Base-by-base conservation (phyloP, 345 rosid species). In the Anastatica hierochuntica region DNA sequence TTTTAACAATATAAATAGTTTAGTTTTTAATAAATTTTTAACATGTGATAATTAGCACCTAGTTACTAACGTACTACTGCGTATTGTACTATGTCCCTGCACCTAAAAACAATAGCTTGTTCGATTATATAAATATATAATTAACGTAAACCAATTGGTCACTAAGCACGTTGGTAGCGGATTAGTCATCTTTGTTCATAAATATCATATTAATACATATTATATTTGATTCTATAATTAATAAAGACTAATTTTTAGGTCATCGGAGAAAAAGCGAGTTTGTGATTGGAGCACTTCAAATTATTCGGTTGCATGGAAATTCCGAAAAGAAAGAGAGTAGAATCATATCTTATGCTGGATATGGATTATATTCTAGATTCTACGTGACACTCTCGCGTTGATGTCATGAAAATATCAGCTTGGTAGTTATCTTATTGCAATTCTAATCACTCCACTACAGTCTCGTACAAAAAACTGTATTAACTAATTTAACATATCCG, bases 261-360 rank as follows among this genome's bases (percentile, higher is more conserved):
- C 26, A 11, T 4, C 9, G 44, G 49, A 38, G 36, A 17, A 47
- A 53, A 67, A 59, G 55, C 39, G 44, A 67, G 56, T 60, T 59
- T 46, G 56, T 67, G 66, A 53, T 67, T 67, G 71, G 66, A 46
- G 71, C 62, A 67, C 71, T 53, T 59, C 66, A 53, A 13, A 38
- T 67, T 53, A 67, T 66, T 58, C 71, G 71, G 60, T 51, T 58
- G 60, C 63, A 42, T 49, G 53, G 35, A 57, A 19, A 27, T n/a
- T n/a, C n/a, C n/a, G n/a, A n/a, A n/a, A n/a, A n/a, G n/a, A n/a
- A n/a, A n/a, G n/a, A n/a, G n/a, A n/a, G n/a, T n/a, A 34, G 71
- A 59, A 66, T 59, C 55, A 60, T 60, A 67, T 67, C 71, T 67
- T 60, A 7, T 33, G 21, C 17, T 66, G 55, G 69, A 64, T 64